Conservation (phyloP, 345 rosid species). For the Eutrema japonicum region DNA sequence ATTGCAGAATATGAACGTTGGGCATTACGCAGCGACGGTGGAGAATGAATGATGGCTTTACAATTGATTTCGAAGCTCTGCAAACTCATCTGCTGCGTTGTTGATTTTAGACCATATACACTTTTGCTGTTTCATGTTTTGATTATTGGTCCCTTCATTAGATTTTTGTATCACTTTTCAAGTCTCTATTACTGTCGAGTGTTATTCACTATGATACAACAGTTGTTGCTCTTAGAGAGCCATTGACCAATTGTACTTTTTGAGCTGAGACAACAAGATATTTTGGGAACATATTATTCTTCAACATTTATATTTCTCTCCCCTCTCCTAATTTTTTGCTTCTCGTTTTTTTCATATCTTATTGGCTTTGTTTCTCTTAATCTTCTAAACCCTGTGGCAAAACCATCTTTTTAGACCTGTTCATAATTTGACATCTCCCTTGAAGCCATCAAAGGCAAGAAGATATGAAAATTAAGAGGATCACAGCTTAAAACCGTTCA, state of each 20-base stretch:
- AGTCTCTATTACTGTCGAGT: conserved; percentile 6
- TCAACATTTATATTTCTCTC: too few species aligned
- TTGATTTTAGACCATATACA: conserved; percentile 7
- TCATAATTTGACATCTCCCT: neutral
- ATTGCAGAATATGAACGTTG: conserved; percentile 41
- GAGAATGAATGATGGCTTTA: conserved; percentile 30
- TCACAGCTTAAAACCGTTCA: neutral
- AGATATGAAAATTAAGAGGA: too few species aligned
- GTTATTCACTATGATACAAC: neutral
- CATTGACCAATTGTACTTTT: neutral
- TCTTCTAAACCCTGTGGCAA: too few species aligned
- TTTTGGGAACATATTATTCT: too few species aligned
- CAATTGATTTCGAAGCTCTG: conserved; percentile 18
- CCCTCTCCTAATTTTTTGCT: too few species aligned
- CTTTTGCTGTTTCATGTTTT: conserved; percentile 15
- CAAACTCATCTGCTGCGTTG: conserved; percentile 17
- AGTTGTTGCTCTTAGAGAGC: conserved; percentile 3
- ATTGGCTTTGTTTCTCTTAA: too few species aligned
- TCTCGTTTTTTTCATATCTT: too few species aligned
- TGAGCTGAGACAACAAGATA: too few species aligned
- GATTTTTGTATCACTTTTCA: neutral
- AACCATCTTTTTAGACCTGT: neutral
- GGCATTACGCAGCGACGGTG: conserved; percentile 38
- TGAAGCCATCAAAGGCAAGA: neutral
- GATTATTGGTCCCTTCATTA: neutral